Conservation (phyloP, 164 flowering plant species). For the Macadamia integrifolia region DNA sequence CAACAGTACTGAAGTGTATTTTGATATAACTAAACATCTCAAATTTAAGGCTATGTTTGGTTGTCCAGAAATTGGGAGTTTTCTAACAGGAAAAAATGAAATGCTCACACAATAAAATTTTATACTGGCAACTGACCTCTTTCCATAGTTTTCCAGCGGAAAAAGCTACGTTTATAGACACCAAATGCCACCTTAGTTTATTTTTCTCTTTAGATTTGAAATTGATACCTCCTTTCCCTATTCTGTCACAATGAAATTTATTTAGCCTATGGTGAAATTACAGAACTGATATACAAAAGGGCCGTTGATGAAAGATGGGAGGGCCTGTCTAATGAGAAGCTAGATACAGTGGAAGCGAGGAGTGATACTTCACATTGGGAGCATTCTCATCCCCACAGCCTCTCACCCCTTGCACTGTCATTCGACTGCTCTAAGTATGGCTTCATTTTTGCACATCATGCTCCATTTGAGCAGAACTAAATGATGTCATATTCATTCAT, state of each 20-base stretch:
- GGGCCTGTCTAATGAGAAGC: slow-evolving; percentile 14
- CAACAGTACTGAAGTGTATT: too few species aligned
- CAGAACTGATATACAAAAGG: slow-evolving; percentile 18
- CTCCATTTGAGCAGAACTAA: not conserved
- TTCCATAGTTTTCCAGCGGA: too few species aligned
- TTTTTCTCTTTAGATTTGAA: too few species aligned
- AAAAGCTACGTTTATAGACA: too few species aligned
- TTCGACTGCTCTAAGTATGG: slow-evolving; percentile 37
- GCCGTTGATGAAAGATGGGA: slow-evolving; percentile 22
- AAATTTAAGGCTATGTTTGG: too few species aligned
- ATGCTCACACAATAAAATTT: too few species aligned
- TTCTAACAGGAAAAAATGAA: too few species aligned
- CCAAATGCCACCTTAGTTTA: too few species aligned
- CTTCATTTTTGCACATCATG: not conserved
- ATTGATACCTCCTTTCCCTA: slow-evolving; percentile 3
- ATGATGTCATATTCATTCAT: not conserved
- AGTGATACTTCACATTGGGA: slow-evolving; percentile 18
- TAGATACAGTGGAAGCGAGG: slow-evolving; percentile 11
- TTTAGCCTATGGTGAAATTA: slow-evolving; percentile 9
- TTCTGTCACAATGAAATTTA: not conserved
- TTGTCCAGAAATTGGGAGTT: too few species aligned
- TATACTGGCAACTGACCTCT: too few species aligned
- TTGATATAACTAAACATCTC: too few species aligned
- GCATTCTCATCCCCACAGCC: slow-evolving; percentile 25
- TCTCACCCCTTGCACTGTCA: slow-evolving; percentile 43